Percentiles rank a stretch among this genome's conserved stretches.
phyloP scores from a whole-genome alignment of 106 monocot species.

The Platanthera zijinensis region DNA sequence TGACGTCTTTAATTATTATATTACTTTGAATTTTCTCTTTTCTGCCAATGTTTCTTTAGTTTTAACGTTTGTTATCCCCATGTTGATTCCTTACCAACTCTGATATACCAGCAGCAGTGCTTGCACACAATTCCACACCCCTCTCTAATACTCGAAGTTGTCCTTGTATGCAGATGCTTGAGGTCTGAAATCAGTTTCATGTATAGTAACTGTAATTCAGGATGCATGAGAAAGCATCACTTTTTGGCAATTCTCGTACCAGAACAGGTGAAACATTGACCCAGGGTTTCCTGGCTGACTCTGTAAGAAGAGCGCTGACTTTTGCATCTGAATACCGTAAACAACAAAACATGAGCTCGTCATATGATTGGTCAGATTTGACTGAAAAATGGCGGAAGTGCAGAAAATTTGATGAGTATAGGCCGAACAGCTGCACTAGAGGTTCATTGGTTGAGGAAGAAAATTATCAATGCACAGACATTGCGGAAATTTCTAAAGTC shows the following conservation, averaged over 20 bases:
- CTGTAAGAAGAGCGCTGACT: constrained; percentile 12
- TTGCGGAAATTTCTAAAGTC: constrained; percentile 2
- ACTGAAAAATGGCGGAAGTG: constrained; percentile 16
- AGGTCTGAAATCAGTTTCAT: background rate
- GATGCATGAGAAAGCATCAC: constrained; percentile 9
- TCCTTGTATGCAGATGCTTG: background rate
- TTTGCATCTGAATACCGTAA: constrained; percentile 9
- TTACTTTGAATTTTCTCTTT: no score
- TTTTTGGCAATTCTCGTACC: background rate
- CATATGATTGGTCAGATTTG: constrained; percentile 15
- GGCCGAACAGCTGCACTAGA: constrained; percentile 1
- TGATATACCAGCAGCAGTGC: no score
- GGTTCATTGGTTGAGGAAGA: background rate
- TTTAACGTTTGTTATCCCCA: no score
- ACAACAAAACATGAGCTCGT: constrained; percentile 13
- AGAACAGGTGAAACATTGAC: constrained; percentile 23
- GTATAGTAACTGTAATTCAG: background rate
- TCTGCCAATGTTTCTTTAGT: no score
- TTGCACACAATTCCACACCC: no score
- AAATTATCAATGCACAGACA: background rate
- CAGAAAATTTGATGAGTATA: constrained; percentile 8
- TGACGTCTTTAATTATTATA: no score
- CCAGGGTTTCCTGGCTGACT: constrained; percentile 13
- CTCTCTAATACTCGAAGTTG: background rate
- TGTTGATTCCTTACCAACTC: no score